These are phyloP conservation scores for Penicillium sp. DNA, from an alignment of 2,329 filamentous ascomycete genomes.

Conservation along the genomic window DNA sequence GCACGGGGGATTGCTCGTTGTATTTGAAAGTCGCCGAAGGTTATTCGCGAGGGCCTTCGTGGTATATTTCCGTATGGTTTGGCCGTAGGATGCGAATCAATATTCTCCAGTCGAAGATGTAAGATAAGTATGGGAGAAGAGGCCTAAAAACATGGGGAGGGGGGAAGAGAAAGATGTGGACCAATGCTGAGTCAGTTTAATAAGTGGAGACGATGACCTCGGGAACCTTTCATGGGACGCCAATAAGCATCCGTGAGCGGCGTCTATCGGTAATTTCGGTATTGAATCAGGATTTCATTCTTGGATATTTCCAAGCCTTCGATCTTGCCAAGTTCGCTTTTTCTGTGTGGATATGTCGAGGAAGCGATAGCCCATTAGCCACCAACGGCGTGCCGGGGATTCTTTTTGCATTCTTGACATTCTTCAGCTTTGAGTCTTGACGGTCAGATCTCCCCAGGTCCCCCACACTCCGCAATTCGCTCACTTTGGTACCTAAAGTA, in stretches of 20 bases:
- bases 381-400: constrained; percentile 1
- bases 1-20: constrained; percentile 15
- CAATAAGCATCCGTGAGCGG: constrained; percentile 9
- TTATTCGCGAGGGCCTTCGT: neutral
- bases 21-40: neutral
- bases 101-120: neutral
- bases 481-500: neutral
- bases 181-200: constrained; percentile 14
- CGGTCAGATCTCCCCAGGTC: constrained; percentile 13
- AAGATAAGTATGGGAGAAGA: constrained; percentile 1
- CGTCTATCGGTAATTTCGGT: constrained; percentile 2
- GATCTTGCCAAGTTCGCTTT: neutral
- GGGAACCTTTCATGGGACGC: neutral
- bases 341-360: neutral
- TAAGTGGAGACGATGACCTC: constrained; percentile 11
- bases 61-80: neutral
- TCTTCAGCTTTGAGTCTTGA: neutral
- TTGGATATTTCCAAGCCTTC: neutral
- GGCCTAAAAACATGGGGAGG: constrained; percentile 2
- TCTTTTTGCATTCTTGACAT: neutral
- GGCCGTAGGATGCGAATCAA: neutral
- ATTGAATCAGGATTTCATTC: neutral
- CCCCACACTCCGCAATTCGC: constrained; percentile 20
- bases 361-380: neutral
- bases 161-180: constrained; percentile 8